Evolutionary conservation across 305 asterid species (phyloP).

Genomic region (Vinca major): DNA sequence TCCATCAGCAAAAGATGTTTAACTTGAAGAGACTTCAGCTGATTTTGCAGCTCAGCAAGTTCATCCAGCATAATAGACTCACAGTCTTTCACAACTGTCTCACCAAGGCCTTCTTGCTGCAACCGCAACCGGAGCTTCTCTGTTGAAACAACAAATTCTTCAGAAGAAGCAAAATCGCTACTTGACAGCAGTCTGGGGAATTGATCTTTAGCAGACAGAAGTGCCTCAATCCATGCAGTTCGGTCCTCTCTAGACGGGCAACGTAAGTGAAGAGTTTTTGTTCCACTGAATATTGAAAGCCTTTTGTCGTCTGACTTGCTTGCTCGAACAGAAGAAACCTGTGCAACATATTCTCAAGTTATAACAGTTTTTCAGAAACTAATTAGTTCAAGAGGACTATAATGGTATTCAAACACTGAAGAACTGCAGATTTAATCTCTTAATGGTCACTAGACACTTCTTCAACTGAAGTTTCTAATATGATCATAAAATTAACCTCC

Average conservation of each 20-base stretch:
- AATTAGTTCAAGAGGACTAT: neutral
- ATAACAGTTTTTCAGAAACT: constrained; percentile 2
- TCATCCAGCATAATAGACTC: constrained; percentile 73
- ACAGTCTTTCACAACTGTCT: constrained; percentile 63
- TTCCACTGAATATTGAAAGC: constrained; percentile 92
- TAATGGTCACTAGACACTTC: neutral
- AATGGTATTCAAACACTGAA: neutral
- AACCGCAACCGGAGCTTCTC: constrained; percentile 65
- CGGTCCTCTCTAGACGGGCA: constrained; percentile 84
- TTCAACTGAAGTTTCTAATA: neutral
- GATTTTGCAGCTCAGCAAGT: constrained; percentile 71
- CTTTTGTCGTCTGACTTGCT: constrained; percentile 98
- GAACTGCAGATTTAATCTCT: neutral
- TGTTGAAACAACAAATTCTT: constrained; percentile 76
- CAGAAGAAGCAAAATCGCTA: constrained; percentile 67
- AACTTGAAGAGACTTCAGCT: constrained; percentile 68
- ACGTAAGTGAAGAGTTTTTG: constrained; percentile 89
- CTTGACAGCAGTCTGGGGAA: constrained; percentile 85
- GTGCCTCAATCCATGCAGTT: constrained; percentile 85
- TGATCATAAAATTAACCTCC: neutral
- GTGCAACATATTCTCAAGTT: constrained; percentile 25
- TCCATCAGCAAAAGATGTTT: constrained; percentile 85
- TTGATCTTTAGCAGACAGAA: constrained; percentile 78
- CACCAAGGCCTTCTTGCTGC: constrained; percentile 65
- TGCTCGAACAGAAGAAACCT: constrained; percentile 93